Evolutionary conservation across 1,284 basidiomycete species (phyloP).

Genomic region (Naganishia sp.): DNA sequence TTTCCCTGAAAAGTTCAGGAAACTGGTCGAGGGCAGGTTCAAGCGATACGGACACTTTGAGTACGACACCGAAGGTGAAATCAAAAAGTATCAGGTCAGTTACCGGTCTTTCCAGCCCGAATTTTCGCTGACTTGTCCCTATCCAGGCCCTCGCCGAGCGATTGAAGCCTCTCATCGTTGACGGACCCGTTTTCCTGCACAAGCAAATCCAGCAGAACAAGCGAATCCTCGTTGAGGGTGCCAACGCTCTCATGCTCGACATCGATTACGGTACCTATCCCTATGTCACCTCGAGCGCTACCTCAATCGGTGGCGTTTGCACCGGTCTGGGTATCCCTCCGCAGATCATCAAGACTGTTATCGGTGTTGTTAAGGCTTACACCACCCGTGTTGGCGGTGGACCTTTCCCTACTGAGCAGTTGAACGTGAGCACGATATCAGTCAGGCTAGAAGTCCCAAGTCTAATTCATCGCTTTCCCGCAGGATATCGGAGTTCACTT

Average conservation of each 20-base stretch:
- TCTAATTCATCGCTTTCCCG: background rate
- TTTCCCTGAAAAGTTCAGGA: constrained; percentile 91
- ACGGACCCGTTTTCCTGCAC: constrained; percentile 84
- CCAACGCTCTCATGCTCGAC: constrained; percentile 97
- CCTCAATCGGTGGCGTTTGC: constrained; percentile 87
- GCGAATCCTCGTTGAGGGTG: constrained; percentile 88
- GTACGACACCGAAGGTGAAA: constrained; percentile 97
- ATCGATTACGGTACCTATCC: constrained; percentile 98
- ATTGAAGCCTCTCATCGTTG: constrained; percentile 82
- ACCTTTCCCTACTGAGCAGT: constrained; percentile 94
- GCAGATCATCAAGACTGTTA: constrained; percentile 74
- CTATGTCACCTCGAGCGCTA: constrained; percentile 91
- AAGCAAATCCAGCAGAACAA: constrained; percentile 73
- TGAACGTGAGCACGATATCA: constrained; percentile 63
- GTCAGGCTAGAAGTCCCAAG: too few species aligned
- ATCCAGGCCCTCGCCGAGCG: constrained; percentile 76
- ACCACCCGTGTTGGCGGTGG: constrained; percentile 96
- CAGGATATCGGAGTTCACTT: constrained; percentile 81
- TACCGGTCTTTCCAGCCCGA: background rate
- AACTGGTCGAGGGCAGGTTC: constrained; percentile 92
- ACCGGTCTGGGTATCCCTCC: constrained; percentile 95
- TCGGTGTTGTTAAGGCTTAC: constrained; percentile 96
- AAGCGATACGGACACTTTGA: constrained; percentile 98
- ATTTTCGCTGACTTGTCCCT: background rate
- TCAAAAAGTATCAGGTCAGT: constrained; percentile 79